Base-by-base conservation (phyloP, 768 basidiomycete genomes). In the Podaxis mareebaensis region DNA sequence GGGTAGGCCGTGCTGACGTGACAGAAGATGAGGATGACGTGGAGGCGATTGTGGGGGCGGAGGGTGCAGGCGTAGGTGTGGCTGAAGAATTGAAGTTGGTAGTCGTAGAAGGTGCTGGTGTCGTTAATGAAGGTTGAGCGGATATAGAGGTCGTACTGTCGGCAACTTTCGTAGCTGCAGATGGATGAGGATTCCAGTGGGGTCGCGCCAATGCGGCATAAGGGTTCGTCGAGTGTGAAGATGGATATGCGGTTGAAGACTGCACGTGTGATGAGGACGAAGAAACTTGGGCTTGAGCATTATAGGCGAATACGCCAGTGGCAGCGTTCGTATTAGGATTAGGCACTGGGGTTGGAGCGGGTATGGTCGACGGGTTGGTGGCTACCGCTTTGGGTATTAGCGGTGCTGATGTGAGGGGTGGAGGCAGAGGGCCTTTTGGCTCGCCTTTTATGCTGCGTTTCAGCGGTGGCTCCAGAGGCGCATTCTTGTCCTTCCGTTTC, bases 401-500 rank as follows among this genome's bases (percentile, higher is more conserved):
- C 0, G 91, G 91, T 1, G 84, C 77, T 11, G 86, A 85, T 1
- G 89, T 91, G 17, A 91, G 70, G 3, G 89, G 89, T 6, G 91
- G 90, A 22, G 91, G 89, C 28, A 89, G 72, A 15, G 83, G 83
- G 3, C 80, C 84, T 69, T 85, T 87, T 20, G 74, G 58, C 55
- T 89, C 88, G 48, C 83, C 86, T 67, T 89, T 90, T 4, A 89
- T 79, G 66, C 88, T 89, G 64, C 90, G 81, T 73, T 87, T 91
- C 65, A 91, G 76, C 4, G 88, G 78, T 20, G 90, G 88, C 60
- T 91, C 89, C 30, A 83, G 72, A 30, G 82, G 71, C 2, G 76
- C 73, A 10, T 72, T 74, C 70, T 86, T 90, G 53, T 87, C 87
- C 70, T 88, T 90, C 81, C 86, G 90, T 70, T 77, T 79, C 30